Evolutionary conservation across 805 yeast species (phyloP), one percentile per base, ranked within the genome.

Genomic region (Yamadazyma philogaea): DNA sequence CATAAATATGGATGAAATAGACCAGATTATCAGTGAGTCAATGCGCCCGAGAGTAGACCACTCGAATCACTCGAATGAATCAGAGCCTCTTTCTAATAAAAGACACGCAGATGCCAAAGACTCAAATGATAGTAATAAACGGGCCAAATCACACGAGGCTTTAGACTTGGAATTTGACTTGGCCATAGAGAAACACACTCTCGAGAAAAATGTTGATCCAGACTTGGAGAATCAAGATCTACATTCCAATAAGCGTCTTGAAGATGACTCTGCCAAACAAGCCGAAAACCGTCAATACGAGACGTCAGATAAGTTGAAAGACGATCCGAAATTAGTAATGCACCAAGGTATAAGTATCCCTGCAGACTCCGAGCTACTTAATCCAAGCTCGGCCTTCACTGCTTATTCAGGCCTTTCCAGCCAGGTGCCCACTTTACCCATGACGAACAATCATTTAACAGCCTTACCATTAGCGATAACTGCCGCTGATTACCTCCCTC

Each of bases 401-500:
- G 72, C 74, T 1, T 70, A 70, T 48, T 63, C 62, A 30, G 71
- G 70, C n/a, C 52, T 70, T 26, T 59, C 71, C 2, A 59, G 61
- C 43, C 72, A 66, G 43, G 45, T 59, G 28, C 72, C 74, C 1
- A 61, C 69, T 1, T 6, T 16, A 12, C 50, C 52, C 37, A 45
- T 61, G 30, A 55, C 68, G 2, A 60, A 60, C 39, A 80, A 81
- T 0, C 84, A 81, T 52, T 56, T 81, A 31, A 77, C 82, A 0
- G 81, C 84, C 1, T 61, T 82, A 30, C 86, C 87, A 2, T 59
- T 82, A 39, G 73, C 79, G 3, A 56, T 81, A 4, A 70, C 77
- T 1, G 81, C 85, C 1, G 79, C 83, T 8, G 75, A 70, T 32
- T 65, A 72, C 48, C 60, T 79, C 19, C 79, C 84, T 1, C 74